Conservation (phyloP, 2,329 filamentous ascomycete species). For the Aureobasidium melanogenum region DNA sequence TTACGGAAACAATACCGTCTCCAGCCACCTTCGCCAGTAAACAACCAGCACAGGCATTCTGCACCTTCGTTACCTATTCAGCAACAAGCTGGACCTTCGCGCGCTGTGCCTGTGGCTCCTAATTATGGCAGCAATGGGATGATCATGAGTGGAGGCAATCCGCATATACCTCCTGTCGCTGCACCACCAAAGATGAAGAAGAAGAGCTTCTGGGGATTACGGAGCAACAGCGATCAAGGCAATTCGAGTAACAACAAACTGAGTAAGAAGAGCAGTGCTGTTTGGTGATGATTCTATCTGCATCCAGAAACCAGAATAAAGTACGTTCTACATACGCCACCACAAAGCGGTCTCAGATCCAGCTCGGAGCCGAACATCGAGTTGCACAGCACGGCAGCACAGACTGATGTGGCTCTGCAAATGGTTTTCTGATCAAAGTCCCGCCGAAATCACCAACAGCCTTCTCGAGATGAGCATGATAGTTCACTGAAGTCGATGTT, state of each 20-base stretch:
- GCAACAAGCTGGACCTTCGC: constrained; percentile 15
- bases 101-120: constrained; percentile 19
- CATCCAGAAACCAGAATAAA: background rate
- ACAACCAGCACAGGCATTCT: constrained; percentile 12
- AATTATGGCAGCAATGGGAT: constrained; percentile 16
- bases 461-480: background rate
- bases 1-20: constrained; percentile 60
- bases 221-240: constrained; percentile 23
- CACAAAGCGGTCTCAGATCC: background rate
- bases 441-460: too few species aligned
- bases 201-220: constrained; percentile 29
- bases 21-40: background rate
- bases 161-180: constrained; percentile 13
- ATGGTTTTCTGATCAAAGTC: background rate
- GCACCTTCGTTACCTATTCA: constrained; percentile 4
- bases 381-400: background rate
- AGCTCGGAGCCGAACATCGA: background rate
- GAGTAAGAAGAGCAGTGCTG: constrained; percentile 17
- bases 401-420: background rate
- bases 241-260: constrained; percentile 16
- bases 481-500: background rate
- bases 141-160: constrained; percentile 27
- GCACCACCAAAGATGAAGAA: constrained; percentile 24
- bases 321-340: background rate
- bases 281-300: constrained; percentile 12